Base-by-base conservation (phyloP, 805 yeast genomes). In the Saturnispora besseyi region DNA sequence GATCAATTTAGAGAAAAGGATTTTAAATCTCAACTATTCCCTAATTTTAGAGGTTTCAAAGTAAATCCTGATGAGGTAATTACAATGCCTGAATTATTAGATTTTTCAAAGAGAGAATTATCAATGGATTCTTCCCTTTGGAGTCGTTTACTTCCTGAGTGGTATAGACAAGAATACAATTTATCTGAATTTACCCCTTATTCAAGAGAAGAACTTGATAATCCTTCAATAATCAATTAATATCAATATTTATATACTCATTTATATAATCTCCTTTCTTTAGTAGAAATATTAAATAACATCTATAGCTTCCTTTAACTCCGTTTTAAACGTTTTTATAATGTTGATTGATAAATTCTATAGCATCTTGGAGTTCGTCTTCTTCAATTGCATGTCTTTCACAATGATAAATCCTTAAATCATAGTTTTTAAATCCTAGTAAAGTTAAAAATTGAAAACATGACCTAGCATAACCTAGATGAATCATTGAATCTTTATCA, bases 321-420 rank as follows among this genome's bases (percentile, higher is more conserved):
- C 9, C 18, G 5, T 15, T n/a, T 36, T 9, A 36, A 22, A 7
- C 11, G 3, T 15, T 36, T 22, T 18, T 15, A 29, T 40, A 13
- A 4, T 41, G 26, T n/a, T 38, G 10, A 26, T 21, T 22, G 30
- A 84, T 52, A 58, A 81, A 79, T 2, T 62, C 57, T 30, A 71
- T 59, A 9, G 81, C 69, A 41, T 83, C 85, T 2, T 53, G 59
- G 54, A 90, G 62, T 61, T 89, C 97, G 47, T 80, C 78, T 15
- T 81, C 80, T 48, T 71, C 70, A 2, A 87, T 76, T 29, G 82
- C 74, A 64, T 90, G 98, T 0, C 71, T 79, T 62, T 87, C 67
- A 0, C 85, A 85, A 4, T 63, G 58, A 62, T 87, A 91, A 11
- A 68, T 64, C 43, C 79, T 70, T 62, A 78, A 84, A 26, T 66